Percentiles rank a stretch among this genome's conserved stretches.
phyloP scores from a whole-genome alignment of 2,329 filamentous ascomycete species.

The Bipolaris gigantea region DNA sequence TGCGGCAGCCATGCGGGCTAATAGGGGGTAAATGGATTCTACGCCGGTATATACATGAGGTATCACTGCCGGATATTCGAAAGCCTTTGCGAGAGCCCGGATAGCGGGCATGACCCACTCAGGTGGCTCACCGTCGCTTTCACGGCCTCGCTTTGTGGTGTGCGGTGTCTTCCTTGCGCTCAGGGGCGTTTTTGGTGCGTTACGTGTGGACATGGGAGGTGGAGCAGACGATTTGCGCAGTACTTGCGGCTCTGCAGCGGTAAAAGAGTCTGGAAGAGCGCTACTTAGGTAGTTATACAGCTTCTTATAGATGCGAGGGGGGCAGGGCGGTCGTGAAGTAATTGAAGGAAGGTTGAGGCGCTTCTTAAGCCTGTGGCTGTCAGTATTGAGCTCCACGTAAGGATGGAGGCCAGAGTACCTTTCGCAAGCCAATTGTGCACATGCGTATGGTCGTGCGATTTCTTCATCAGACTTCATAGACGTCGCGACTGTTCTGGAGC shows the following conservation, averaged over 20 bases:
- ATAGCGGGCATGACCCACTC: constrained; percentile 71
- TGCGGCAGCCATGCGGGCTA: constrained; percentile 34
- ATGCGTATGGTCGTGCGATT: constrained; percentile 44
- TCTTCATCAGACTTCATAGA: constrained; percentile 43
- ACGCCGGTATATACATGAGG: constrained; percentile 76
- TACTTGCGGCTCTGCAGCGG: constrained; percentile 32
- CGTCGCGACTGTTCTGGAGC: constrained; percentile 53
- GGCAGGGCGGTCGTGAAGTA: constrained; percentile 40
- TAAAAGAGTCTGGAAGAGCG: constrained; percentile 58
- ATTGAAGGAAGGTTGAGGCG: constrained; percentile 42
- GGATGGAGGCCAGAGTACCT: constrained; percentile 56
- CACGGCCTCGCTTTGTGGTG: constrained; percentile 19
- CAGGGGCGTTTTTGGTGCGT: constrained; percentile 32
- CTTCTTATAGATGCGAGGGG: constrained; percentile 69
- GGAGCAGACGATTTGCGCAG: constrained; percentile 36
- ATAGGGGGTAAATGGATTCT: constrained; percentile 55
- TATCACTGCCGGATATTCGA: constrained; percentile 63
- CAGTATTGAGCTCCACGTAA: constrained; percentile 28
- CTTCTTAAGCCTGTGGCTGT: constrained; percentile 64
- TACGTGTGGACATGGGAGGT: constrained; percentile 25
- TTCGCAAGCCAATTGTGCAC: constrained; percentile 71
- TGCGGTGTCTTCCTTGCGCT: constrained; percentile 28
- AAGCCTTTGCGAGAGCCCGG: constrained; percentile 64
- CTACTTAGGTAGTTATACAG: constrained; percentile 79
- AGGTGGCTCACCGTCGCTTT: constrained; percentile 24